Percentiles rank a stretch among this genome's conserved stretches.
Conservation (phyloP, 1,284 basidiomycete species). For the Neonothopanus nambi region DNA sequence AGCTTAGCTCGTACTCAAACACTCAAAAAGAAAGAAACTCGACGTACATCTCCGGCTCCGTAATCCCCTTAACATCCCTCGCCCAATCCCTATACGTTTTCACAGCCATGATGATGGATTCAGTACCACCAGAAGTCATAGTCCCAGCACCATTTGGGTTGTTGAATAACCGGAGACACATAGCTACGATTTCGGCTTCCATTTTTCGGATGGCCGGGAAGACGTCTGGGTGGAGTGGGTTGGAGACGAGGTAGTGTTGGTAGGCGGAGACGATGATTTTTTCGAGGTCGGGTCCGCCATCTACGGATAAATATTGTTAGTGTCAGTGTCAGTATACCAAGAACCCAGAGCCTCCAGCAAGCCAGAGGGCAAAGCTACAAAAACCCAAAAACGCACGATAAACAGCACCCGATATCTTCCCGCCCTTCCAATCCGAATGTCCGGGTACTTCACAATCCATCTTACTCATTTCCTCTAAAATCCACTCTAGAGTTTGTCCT, state of each 20-base stretch:
- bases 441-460: conserved; percentile 64
- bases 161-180: conserved; percentile 88
- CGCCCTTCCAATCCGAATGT: conserved; percentile 62
- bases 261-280: conserved; percentile 71
- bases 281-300: conserved; percentile 84
- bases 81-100: conserved; percentile 97
- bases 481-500: conserved; percentile 77
- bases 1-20: too few relatives aligned
- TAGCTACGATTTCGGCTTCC: conserved; percentile 96
- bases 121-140: conserved; percentile 95
- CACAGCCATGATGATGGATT: conserved; percentile 93
- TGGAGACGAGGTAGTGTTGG: conserved; percentile 75
- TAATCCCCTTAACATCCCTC: conserved; percentile 81
- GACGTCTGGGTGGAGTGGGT: conserved; percentile 94
- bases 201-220: conserved; percentile 96
- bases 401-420: conserved; percentile 85
- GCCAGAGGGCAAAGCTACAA: conserved; percentile 1
- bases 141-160: conserved; percentile 84
- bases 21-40: not conserved
- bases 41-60: conserved; percentile 86
- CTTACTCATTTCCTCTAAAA: conserved; percentile 75
- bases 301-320: conserved; percentile 35
- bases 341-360: not conserved
- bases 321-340: not conserved
- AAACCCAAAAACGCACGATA: conserved; percentile 62